Conservation (phyloP, 306 rosid species). For the Canavalia ensiformis region DNA sequence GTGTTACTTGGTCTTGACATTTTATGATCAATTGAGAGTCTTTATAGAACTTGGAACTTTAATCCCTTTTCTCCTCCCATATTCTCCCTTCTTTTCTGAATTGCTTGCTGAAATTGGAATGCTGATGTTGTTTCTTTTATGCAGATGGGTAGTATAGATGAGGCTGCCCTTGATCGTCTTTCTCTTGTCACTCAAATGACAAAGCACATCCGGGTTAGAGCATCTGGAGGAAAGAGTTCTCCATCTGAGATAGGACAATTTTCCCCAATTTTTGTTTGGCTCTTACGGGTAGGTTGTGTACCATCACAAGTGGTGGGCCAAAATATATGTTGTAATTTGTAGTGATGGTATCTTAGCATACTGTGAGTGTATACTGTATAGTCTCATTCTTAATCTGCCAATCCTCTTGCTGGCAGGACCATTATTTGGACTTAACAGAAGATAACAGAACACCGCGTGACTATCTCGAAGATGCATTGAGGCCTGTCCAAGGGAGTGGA, state of each 20-base stretch:
- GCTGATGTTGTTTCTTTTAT: slow-evolving; percentile 36
- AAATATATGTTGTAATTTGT: not conserved
- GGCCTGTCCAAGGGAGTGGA: slow-evolving; percentile 80
- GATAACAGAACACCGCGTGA: slow-evolving; percentile 93
- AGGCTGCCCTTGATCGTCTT: slow-evolving; percentile 91
- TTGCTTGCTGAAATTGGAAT: slow-evolving; percentile 43
- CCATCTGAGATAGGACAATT: slow-evolving; percentile 89
- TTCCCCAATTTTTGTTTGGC: slow-evolving; percentile 96
- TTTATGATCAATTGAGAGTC: slow-evolving; percentile 24
- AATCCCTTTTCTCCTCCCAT: not conserved
- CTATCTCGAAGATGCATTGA: slow-evolving; percentile 87
- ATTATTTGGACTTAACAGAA: slow-evolving; percentile 83
- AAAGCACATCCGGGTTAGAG: slow-evolving; percentile 90
- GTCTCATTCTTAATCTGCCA: slow-evolving; percentile 32
- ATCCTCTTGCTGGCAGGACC: slow-evolving; percentile 71
- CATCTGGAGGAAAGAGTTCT: slow-evolving; percentile 80
- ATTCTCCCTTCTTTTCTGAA: not conserved
- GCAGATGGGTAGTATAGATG: slow-evolving; percentile 97
- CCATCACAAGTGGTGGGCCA: slow-evolving; percentile 20
- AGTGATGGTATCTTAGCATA: slow-evolving; percentile 18
- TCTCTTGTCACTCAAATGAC: slow-evolving; percentile 97
- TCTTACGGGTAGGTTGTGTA: slow-evolving; percentile 78
- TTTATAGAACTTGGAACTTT: slow-evolving; percentile 13
- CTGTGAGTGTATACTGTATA: not conserved
- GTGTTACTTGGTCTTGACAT: slow-evolving; percentile 20